phyloP scores from a whole-genome alignment of 441 rosid genomes.

The Corymbia calophylla region DNA sequence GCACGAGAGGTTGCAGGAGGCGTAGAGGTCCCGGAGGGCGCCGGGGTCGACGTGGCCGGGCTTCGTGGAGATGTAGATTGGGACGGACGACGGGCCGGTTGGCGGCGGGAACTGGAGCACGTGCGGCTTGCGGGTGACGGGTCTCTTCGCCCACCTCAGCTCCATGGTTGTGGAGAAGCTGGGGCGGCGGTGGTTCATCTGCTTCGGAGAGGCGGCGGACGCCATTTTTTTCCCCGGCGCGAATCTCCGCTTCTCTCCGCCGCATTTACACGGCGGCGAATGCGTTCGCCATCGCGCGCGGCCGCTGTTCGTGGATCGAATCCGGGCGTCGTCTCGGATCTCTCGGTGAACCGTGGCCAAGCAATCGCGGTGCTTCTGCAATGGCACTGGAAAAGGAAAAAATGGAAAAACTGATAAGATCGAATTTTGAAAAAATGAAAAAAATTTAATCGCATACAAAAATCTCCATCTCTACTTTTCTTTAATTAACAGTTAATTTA shows the following conservation, averaged over 20 bases:
- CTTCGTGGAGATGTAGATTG: conserved; percentile 57
- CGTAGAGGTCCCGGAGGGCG: conserved; percentile 39
- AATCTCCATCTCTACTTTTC: background rate
- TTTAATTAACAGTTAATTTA: background rate
- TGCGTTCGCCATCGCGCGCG: background rate
- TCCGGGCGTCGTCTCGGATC: background rate
- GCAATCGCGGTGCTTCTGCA: background rate
- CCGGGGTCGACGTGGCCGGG: conserved; percentile 40
- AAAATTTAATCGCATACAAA: background rate
- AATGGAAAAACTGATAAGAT: background rate
- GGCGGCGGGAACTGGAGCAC: background rate
- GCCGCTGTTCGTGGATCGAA: background rate
- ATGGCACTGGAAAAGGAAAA: background rate
- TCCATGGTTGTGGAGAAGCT: conserved; percentile 37
- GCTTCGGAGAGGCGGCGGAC: background rate
- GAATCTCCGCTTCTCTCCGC: background rate
- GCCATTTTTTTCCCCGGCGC: background rate
- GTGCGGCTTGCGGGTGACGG: background rate
- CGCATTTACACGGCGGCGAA: background rate
- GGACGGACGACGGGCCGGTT: conserved; percentile 8
- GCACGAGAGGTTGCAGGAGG: conserved; percentile 54
- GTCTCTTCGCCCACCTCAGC: conserved; percentile 42
- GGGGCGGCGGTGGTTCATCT: background rate
- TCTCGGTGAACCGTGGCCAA: background rate
- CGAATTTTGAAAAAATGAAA: background rate